Evolutionary conservation across 768 basidiomycete genomes (phyloP), one percentile per base, ranked within the genome.

Genomic region (Trametes punicea): DNA sequence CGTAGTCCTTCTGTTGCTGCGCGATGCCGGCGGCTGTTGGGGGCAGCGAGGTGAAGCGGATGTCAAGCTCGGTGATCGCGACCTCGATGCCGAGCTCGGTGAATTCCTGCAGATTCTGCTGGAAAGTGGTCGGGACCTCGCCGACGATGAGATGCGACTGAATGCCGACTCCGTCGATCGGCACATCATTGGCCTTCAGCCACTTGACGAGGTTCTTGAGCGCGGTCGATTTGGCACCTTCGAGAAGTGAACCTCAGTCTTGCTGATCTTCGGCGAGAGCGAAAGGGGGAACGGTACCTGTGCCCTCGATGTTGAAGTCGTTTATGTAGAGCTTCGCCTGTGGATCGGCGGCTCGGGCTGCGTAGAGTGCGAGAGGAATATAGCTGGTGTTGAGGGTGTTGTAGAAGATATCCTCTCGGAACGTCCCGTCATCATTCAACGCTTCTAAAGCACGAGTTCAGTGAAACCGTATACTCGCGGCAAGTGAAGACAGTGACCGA

Each of bases 11-110:
- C 65, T 76, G 72, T 62, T 86, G 83, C 62, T 84, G 81, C 23
- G 69, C 73, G 36, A 81, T 70, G 25, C 78, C 72, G 1, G 75
- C 77, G 2, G 67, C 62, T 26, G 16, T 34, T 8, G 71, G 74
- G 11, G 82, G 83, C 6, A 81, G 70, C 4, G 74, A 73, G 72
- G 82, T 80, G 44, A 59, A 55, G 40, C 83, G 75, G 61, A 81
- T 80, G 64, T 87, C 85, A 40, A 87, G 75, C 65, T 86, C 85
- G 3, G 85, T 87, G 60, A 86, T 78, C 7, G 84, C 84, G 18
- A 85, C 80, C 59, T 86, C 84, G 41, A 87, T 71, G 26, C 85
- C 84, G 25, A 85, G 77, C 16, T 75, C 76, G 20, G 78, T 75
- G 62, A 87, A 79, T 42, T 76, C 72, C 52, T 77, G 65, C 51